Conservation (phyloP, 805 yeast genomes). For the Pichia thaimueangensis region DNA sequence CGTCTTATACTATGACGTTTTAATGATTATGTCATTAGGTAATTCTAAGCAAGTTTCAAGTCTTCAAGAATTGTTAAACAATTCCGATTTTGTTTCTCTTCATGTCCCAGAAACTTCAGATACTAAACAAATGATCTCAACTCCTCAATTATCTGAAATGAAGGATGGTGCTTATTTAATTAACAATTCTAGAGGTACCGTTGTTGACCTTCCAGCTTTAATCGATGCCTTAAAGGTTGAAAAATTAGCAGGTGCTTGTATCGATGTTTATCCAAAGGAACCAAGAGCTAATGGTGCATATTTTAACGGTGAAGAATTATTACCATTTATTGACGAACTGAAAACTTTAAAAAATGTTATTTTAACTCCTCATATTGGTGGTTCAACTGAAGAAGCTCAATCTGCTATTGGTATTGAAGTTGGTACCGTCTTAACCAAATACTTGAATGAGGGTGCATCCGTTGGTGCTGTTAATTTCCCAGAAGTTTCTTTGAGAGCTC, state of each 20-base stretch:
- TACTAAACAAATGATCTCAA: conserved; percentile 82
- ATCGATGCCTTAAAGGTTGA: conserved; percentile 88
- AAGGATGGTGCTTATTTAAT: conserved; percentile 91
- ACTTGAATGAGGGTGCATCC: conserved; percentile 93
- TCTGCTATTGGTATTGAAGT: conserved; percentile 96
- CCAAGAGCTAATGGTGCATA: conserved; percentile 94
- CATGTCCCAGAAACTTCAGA: conserved; percentile 96
- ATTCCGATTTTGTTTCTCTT: conserved; percentile 82
- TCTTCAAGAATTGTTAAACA: conserved; percentile 70
- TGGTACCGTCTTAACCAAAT: conserved; percentile 74
- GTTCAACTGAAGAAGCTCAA: conserved; percentile 99
- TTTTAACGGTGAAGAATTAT: conserved; percentile 60
- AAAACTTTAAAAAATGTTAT: conserved; percentile 79
- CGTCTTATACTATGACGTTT: conserved; percentile 85
- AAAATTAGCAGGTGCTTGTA: conserved; percentile 93
- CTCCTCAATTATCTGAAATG: conserved; percentile 93
- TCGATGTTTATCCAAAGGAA: conserved; percentile 95
- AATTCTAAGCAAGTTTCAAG: conserved; percentile 89
- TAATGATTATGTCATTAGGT: conserved; percentile 94
- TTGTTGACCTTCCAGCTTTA: conserved; percentile 91
- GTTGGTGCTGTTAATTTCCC: conserved; percentile 98
- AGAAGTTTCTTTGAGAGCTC: conserved; percentile 85
- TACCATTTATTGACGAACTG: conserved; percentile 79
- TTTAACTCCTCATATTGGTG: conserved; percentile 97
- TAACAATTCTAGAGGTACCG: conserved; percentile 97